phyloP scores from a whole-genome alignment of 805 yeast species.

The Kodamaea restingae region DNA sequence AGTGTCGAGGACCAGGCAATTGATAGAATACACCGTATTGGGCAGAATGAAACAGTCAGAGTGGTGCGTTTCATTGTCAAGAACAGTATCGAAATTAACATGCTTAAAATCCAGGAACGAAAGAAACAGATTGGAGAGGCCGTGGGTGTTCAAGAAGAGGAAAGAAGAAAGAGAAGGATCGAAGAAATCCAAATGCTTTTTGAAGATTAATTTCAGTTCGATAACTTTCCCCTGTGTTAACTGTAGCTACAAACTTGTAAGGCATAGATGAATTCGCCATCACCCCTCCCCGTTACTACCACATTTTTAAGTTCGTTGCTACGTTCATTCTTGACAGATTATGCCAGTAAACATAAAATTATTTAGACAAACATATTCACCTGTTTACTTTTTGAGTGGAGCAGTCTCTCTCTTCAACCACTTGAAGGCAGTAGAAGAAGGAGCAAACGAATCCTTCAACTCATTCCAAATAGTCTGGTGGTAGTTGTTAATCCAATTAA shows the following conservation, averaged over 20 bases:
- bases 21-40: constrained; percentile 87
- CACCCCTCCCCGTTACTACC: too few species aligned
- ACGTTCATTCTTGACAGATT: too few species aligned
- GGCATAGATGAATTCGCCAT: too few species aligned
- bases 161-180: constrained; percentile 60
- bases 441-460: constrained; percentile 37
- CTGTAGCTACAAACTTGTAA: too few species aligned
- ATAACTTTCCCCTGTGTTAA: too few species aligned
- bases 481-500: constrained; percentile 63
- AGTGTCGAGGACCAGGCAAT: constrained; percentile 89
- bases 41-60: constrained; percentile 69
- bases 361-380: constrained; percentile 1
- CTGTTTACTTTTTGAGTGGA: constrained; percentile 14
- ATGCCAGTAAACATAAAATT: background rate
- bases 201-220: constrained; percentile 45
- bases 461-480: constrained; percentile 55
- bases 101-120: constrained; percentile 82
- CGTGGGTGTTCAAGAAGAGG: constrained; percentile 71
- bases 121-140: constrained; percentile 80
- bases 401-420: constrained; percentile 52
- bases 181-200: constrained; percentile 71
- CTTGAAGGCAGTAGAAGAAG: constrained; percentile 34
- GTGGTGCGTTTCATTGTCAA: constrained; percentile 79
- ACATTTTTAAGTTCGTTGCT: too few species aligned
- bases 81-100: constrained; percentile 80